Evolutionary conservation across 176 grass and related monocot genomes (phyloP).

Genomic region (Otatea glauca): DNA sequence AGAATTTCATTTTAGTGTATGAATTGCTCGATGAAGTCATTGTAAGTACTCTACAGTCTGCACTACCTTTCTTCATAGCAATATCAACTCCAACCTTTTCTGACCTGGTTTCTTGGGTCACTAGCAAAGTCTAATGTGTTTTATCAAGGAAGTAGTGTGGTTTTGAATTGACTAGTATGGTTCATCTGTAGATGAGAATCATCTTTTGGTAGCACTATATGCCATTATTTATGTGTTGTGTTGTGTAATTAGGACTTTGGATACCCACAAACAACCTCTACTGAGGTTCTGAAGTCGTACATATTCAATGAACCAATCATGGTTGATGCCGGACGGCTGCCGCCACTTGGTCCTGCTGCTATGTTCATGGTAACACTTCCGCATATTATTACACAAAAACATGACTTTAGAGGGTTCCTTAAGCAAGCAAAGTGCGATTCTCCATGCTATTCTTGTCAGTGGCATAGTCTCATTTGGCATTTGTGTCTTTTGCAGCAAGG

Average conservation of each 20-base stretch:
- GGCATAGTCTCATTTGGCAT: constrained; percentile 39
- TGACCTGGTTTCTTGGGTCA: constrained; percentile 9
- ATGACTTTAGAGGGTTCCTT: constrained; percentile 24
- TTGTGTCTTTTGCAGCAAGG: constrained; percentile 82
- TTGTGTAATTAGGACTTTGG: constrained; percentile 83
- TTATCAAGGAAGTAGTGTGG: constrained; percentile 15
- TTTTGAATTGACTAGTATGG: constrained; percentile 6
- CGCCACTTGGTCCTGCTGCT: constrained; percentile 91
- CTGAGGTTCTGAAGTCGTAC: constrained; percentile 91
- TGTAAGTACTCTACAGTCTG: constrained; percentile 56
- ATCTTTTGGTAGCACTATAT: constrained; percentile 25
- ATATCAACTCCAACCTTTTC: neutral
- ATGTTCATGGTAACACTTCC: constrained; percentile 89
- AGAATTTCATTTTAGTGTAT: constrained; percentile 96
- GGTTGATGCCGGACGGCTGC: constrained; percentile 88
- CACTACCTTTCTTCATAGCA: neutral
- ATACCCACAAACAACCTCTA: constrained; percentile 98
- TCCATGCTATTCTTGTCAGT: constrained; percentile 31
- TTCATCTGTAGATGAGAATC: constrained; percentile 31
- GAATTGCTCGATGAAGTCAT: constrained; percentile 99
- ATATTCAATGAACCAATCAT: constrained; percentile 99
- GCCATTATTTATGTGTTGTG: constrained; percentile 36
- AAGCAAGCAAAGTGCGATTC: neutral
- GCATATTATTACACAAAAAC: constrained; percentile 19
- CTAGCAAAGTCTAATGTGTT: constrained; percentile 4